Evolutionary conservation across 2,329 filamentous ascomycete genomes (phyloP), one percentile per base, ranked within the genome.

Genomic region (Decorospora gaudefroyi): DNA sequence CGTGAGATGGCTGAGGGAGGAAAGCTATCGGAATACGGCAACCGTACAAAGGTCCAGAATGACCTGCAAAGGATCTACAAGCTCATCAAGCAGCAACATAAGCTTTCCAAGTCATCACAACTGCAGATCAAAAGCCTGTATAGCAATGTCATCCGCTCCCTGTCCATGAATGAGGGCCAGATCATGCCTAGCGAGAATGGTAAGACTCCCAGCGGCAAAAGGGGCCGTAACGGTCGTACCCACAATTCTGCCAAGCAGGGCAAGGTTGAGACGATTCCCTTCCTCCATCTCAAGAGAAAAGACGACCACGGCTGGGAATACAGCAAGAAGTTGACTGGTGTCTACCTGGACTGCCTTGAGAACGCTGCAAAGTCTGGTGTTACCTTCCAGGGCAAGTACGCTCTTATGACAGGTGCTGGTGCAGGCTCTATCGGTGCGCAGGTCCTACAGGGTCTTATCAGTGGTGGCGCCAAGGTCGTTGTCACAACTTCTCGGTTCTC

Each of bases 11-110:
- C 92, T 7, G 91, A 96, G 60, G 93, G 93, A 52, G 93, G 93
- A 67, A 97, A 96, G 75, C 95, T 99, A 61, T 96, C 92, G 19
- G 93, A 99, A 72, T 99, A 99, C 70, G 93, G 92, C 68, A 97
- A 96, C 76, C 86, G 93, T 29, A 93, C 91, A 55, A 99, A 97
- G 80, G 93, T 99, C 22, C 93, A 97, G 74, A 95, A 90, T 67
- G 93, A 97, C 68, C 80, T 99, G 28, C 86, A 88, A 67, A 88
- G 88, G 59, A 93, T 99, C 64, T 97, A 97, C 80, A 96, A 95
- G 78, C 84, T 99, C 67, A 97, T 99, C 72, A 91, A 92, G 76
- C 90, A 96, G 72, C 93, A 99, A 75, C 90, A 97, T 78, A 96
- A 93, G 75, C 84, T 97, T 59, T 95, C 92, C 49, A 97, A 97